Base-by-base conservation (phyloP, 495 filamentous ascomycete genomes). In the Cercophora newfieldiana region DNA sequence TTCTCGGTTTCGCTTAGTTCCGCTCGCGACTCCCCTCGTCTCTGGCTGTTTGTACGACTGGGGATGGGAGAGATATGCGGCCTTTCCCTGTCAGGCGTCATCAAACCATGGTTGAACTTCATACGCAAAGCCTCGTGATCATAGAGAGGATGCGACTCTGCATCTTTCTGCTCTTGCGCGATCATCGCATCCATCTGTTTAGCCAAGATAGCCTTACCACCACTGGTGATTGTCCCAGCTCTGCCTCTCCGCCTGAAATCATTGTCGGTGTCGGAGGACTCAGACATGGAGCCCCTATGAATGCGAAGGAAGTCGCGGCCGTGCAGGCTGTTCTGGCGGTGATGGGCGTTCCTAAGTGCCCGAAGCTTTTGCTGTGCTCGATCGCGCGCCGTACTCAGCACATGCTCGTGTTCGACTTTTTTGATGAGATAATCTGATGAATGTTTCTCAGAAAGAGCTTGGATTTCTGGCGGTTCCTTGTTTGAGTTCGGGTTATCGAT, bases 101-200 rank as follows among this genome's bases (percentile, higher is more conserved):
- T 68, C 57, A 75, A 70, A 26, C 58, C 71, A 19, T 66, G 59
- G 24, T 69, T 68, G 3, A 72, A 67, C 68, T 76, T 78, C 47
- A 79, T 74, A 47, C 66, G 65, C 44, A 65, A 56, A 26, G 69
- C 59, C 26, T 74, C 71, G 28, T 59, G 22, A 31, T 77, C 80
- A 28, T 74, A 77, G 3, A 69, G 59, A 25, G 66, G 66, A 33
- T 68, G 64, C 21, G 66, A 63, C 58, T 78, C 74, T 24, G 73
- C 75, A 5, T 81, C 80, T 24, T 72, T 68, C 22, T 76, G 75
- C 68, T 88, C 87, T 44, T 77, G 82, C 3, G 79, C 84, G 14
- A 90, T 77, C 79, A 90, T 83, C n/a, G 86, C 81, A 67, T 83
- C 80, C 86, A 91, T 88, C 66, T 90, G 88, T 68, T 86, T 88